Base-by-base conservation (phyloP, 495 filamentous ascomycete species). In the Talaromyces borbonicus region DNA sequence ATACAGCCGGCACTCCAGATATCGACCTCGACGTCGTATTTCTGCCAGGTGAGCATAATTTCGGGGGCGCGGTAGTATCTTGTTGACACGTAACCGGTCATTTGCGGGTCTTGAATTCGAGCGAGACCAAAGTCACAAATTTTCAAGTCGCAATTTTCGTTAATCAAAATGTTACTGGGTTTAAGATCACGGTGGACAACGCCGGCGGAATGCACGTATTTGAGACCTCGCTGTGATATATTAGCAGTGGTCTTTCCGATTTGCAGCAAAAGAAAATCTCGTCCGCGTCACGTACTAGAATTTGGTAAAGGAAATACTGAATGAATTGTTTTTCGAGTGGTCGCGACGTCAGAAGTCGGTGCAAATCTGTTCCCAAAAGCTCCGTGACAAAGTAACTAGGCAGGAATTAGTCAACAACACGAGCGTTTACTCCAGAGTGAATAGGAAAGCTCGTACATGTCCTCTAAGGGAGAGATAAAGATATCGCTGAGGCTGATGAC, bases 31-130 rank as follows among this genome's bases (percentile, higher is more conserved):
- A 96, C 87, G 56, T 98, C 92, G 67, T 98, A 98, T 68, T 97
- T 98, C 65, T 98, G 92, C 92, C 92, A 98, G 35, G 92, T 98
- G 56, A 98, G 87, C 92, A 98, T 98, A 60, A 98, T 98, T 67
- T 98, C 92, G 12, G 92, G 92, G 4, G 92, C 92, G 40, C 92
- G 84, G 71, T 98, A 98, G 74, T 98, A 98, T 70, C 92, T 76
- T 42, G 92, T 98, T 39, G 92, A 98, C 32, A 98, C 92, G 59
- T 98, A 98, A 56, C 92, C 92, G 30, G 92, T 98, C 92, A 98
- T 98, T 67, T 98, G 92, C n/a, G 92, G 92, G 57, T 98, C 92
- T 65, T 98, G 92, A 57, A 98, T 95, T 57, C 92, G 85, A 31
- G 92, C 92, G 45, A 98, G 73, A 49, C 92, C 92, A 56, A 98